A percentile compares a stretch with the other conserved stretches of the same genome.
Conservation (phyloP, 179 eudicot species). For the Patellifolia procumbens region DNA sequence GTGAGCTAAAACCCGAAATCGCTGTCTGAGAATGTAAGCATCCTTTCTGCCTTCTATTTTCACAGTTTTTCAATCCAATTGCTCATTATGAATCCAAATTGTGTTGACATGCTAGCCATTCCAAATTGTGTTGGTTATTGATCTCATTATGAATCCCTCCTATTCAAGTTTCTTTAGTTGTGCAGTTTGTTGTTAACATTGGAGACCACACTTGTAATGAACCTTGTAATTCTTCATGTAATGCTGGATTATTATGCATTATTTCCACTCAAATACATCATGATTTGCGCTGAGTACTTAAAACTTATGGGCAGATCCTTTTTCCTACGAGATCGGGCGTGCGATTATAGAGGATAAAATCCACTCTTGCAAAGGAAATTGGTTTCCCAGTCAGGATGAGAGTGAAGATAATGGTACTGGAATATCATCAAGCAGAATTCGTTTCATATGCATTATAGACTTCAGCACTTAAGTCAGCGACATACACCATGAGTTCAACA, state of each 20-base stretch:
- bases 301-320: slow-evolving; percentile 1
- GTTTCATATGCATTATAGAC: not conserved
- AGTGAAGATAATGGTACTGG: not conserved
- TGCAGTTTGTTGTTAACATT: too few species aligned
- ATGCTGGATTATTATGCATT: not conserved
- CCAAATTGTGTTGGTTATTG: too few species aligned
- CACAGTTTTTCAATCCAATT: too few species aligned
- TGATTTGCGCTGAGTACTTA: not conserved
- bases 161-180: too few species aligned
- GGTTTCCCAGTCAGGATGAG: not conserved
- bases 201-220: too few species aligned
- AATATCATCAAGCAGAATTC: not conserved
- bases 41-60: too few species aligned
- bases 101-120: too few species aligned
- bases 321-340: not conserved
- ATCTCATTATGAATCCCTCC: too few species aligned
- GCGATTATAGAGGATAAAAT: not conserved
- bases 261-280: not conserved
- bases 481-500: slow-evolving; percentile 15
- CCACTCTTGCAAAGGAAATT: not conserved
- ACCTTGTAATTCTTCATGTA: too few species aligned
- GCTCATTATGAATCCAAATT: too few species aligned
- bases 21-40: too few species aligned
- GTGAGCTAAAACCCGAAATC: too few species aligned
- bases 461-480: not conserved